A percentile compares a stretch with the other conserved stretches of the same genome.
These are phyloP conservation scores for Aurinia saxatilis DNA, from an alignment of 345 rosid genomes.

Conservation along the genomic window DNA sequence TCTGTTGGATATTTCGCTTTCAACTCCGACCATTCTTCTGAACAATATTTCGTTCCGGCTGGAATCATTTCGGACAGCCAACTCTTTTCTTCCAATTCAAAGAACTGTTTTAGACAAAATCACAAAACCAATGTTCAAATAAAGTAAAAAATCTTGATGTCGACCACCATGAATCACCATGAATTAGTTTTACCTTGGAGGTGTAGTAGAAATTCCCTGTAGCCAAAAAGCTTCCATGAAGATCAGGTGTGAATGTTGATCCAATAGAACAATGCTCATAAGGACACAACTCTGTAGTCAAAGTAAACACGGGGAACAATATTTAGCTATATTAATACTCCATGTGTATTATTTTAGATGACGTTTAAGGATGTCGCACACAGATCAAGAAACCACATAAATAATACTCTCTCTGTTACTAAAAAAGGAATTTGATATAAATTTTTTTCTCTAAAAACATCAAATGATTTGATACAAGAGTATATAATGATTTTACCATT, in stretches of 20 bases:
- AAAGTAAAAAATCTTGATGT: background rate
- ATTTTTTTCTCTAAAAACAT: too few relatives aligned
- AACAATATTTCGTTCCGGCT: constrained; percentile 62
- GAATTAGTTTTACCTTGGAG: constrained; percentile 52
- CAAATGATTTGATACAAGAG: too few relatives aligned
- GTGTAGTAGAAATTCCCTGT: constrained; percentile 86
- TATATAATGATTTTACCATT: constrained; percentile 48
- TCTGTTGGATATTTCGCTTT: constrained; percentile 45
- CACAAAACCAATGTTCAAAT: background rate
- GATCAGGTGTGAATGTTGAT: constrained; percentile 71
- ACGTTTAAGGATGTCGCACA: too few relatives aligned
- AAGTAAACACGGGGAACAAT: background rate
- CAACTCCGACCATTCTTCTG: constrained; percentile 69
- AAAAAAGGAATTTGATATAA: too few relatives aligned
- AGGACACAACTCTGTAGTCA: constrained; percentile 54
- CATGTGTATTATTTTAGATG: too few relatives aligned
- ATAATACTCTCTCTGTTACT: too few relatives aligned
- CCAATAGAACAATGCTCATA: constrained; percentile 56
- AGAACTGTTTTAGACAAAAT: constrained; percentile 48
- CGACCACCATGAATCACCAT: background rate
- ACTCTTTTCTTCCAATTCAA: constrained; percentile 45
- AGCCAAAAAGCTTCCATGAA: constrained; percentile 71
- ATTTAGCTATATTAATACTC: background rate
- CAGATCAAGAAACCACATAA: too few relatives aligned
- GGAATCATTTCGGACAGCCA: constrained; percentile 51